Conservation (phyloP, 208 protist species). For the Wallacemonas collosoma region DNA sequence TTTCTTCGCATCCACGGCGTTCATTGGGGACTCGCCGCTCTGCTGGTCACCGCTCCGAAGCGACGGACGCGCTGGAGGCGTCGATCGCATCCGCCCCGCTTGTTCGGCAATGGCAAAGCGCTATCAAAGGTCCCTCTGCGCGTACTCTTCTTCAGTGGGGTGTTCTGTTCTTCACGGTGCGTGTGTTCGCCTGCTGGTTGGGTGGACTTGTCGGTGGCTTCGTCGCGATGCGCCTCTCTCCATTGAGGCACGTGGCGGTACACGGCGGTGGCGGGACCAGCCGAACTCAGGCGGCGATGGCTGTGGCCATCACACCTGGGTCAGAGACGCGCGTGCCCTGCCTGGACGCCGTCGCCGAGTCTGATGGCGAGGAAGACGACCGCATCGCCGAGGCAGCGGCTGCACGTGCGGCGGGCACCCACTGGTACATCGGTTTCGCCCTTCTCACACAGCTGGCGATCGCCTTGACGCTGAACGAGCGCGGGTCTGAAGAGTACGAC, state of each 20-base stretch:
- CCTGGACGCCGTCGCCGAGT: too few relatives aligned
- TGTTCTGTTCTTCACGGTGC: neutral
- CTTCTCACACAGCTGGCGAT: constrained; percentile 37
- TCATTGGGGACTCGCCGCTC: neutral
- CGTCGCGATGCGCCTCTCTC: neutral
- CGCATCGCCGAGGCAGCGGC: neutral
- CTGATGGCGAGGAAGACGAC: neutral
- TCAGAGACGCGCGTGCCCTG: too few relatives aligned
- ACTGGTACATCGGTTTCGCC: constrained; percentile 22
- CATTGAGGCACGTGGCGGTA: too few relatives aligned
- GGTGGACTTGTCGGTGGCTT: constrained; percentile 10
- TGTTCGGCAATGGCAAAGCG: neutral
- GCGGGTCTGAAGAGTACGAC: constrained; percentile 29
- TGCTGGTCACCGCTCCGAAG: neutral
- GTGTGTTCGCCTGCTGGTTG: constrained; percentile 11
- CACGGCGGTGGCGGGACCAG: too few relatives aligned
- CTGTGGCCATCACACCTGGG: too few relatives aligned
- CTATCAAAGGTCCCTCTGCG: neutral
- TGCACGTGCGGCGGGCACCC: constrained; percentile 2
- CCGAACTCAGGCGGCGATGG: too few relatives aligned
- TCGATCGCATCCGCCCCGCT: neutral
- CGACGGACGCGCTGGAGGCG: neutral
- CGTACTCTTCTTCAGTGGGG: neutral
- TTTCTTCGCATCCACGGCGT: constrained; percentile 1
- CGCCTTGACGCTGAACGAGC: constrained; percentile 27